A percentile compares a stretch with the other conserved stretches of the same genome.
Conservation (phyloP, 2,329 filamentous ascomycete genomes). For the Aspergillus tubingensis region DNA sequence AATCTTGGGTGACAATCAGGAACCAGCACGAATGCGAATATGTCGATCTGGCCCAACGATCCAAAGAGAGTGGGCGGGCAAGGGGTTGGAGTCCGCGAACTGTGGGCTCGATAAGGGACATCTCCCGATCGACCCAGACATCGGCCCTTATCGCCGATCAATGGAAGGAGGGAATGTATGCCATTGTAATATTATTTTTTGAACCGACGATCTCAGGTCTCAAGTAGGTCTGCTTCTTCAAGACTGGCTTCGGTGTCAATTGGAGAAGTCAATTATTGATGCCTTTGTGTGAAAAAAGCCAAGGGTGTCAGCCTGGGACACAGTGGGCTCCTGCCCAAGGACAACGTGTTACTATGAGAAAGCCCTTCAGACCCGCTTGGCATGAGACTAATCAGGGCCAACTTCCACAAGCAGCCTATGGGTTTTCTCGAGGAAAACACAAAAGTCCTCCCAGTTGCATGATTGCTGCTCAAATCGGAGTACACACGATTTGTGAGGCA, state of each 20-base stretch:
- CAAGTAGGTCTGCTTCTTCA: neutral
- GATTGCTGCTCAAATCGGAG: no score
- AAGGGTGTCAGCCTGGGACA: neutral
- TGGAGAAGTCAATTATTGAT: neutral
- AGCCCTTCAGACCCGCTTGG: neutral
- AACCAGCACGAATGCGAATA: neutral
- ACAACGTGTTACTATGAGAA: neutral
- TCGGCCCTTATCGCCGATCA: slow-evolving; percentile 4
- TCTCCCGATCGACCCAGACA: neutral
- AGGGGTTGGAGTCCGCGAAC: neutral
- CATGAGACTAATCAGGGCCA: neutral
- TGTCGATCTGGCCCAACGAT: neutral
- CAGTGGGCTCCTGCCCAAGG: neutral
- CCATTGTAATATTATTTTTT: neutral
- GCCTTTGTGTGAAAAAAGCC: neutral
- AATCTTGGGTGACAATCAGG: neutral
- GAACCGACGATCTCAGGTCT: neutral
- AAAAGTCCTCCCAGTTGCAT: no score
- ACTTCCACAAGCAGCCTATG: neutral
- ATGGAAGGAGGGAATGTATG: neutral
- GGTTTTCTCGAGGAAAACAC: neutral
- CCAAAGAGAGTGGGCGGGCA: neutral
- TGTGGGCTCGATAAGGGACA: neutral
- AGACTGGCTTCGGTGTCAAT: neutral
- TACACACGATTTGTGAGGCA: neutral